Base-by-base conservation (phyloP, 2,329 filamentous ascomycete species). In the Hysterium pulicare region DNA sequence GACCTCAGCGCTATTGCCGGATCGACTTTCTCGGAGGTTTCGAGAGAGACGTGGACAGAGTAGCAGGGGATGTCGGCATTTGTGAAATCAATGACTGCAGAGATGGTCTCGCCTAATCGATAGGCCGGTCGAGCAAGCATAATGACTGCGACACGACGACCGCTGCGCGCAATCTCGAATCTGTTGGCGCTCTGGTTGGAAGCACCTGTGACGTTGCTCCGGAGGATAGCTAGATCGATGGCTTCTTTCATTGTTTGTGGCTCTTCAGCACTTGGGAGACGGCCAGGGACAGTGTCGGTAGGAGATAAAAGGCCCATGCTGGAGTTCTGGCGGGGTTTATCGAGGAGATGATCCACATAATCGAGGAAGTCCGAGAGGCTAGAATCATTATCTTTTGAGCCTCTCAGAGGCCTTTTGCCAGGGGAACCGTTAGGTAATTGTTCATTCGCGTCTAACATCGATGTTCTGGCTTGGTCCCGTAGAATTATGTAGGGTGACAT, bases 401-500 rank as follows among this genome's bases (percentile, higher is more conserved):
- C 47, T 23, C 48, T 38, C 22, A 40, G 21, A 4, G 40, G 38
- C 46, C 59, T 61, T 34, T 61, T 62, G 7, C 15, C 24, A 0
- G 42, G 41, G 13, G 51, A 48, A 3, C 49, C 38, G n/a, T 52
- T 54, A 13, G 48, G 46, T 4, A 40, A 30, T 19, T 28, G 31
- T 8, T 46, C 31, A 19, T 40, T 37, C 5, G 45, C 30, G 20
- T 53, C 55, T 20, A 81, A 42, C 46, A 51, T 62, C 32, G 62
- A 50, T 42, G 71, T 66, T 44, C 78, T 77, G 2, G 93, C 91
- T 63, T 87, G 81, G 57, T 97, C 91, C 42, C 83, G 84, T 33
- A 97, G 76, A 40, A 97, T 75, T 22, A 97, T 87, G 60, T 97
- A 95, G 0, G 93, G 93, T 30, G 83, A 86, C 85, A 96, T 95